Conservation (phyloP, 2,329 filamentous ascomycete species). For the Drechslerella coelobrocha region DNA sequence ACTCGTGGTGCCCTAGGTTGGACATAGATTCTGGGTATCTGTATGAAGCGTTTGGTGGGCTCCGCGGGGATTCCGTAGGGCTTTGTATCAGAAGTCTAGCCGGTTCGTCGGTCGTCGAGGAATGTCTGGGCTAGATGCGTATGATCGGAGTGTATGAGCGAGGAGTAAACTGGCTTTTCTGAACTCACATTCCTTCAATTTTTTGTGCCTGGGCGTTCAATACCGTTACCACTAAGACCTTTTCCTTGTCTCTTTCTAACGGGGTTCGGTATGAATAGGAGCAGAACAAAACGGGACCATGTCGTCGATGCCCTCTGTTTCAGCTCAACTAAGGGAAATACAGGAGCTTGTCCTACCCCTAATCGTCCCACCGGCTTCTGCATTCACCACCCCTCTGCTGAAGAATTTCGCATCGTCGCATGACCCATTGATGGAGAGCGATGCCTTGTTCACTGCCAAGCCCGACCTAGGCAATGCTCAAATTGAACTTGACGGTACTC, state of each 20-base stretch:
- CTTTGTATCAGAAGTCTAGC: conserved; percentile 49
- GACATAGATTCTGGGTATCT: conserved; percentile 44
- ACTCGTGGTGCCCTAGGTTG: conserved; percentile 28
- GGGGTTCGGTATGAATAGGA: not conserved
- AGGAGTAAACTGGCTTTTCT: conserved; percentile 52
- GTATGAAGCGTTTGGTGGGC: conserved; percentile 29
- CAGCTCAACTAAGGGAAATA: conserved; percentile 36
- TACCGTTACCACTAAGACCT: conserved; percentile 7
- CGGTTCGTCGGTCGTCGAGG: conserved; percentile 51
- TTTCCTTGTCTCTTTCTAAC: not conserved
- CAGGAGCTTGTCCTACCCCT: conserved; percentile 50
- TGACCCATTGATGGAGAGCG: conserved; percentile 53
- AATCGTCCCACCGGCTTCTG: conserved; percentile 50
- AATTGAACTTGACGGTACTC: conserved; percentile 52
- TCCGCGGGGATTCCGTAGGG: conserved; percentile 29
- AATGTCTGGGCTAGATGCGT: conserved; percentile 49
- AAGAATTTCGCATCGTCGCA: conserved; percentile 52
- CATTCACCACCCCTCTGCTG: conserved; percentile 53
- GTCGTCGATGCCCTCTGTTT: conserved; percentile 38
- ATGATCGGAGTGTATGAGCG: conserved; percentile 51
- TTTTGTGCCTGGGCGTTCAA: conserved; percentile 7
- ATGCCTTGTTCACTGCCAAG: conserved; percentile 51
- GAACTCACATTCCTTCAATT: conserved; percentile 14
- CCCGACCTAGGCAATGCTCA: conserved; percentile 52
- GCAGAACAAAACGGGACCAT: conserved; percentile 9